Evolutionary conservation across 441 rosid species (phyloP), one percentile per base, ranked within the genome.

Genomic region (Dalechampia spathulata): DNA sequence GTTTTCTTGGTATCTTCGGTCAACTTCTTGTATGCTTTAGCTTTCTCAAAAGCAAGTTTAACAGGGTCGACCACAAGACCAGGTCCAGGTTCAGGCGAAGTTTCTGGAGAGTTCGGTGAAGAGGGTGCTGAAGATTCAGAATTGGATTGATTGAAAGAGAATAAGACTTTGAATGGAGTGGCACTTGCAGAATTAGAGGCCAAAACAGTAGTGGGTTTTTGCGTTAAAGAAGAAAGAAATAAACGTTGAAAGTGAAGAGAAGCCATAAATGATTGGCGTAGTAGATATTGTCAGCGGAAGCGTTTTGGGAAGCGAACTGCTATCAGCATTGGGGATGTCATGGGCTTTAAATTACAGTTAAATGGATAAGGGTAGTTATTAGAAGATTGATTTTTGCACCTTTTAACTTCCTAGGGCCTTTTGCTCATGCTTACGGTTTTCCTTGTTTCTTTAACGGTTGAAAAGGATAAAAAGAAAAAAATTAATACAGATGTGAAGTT

Each of bases 31-130:
- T 81, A 85, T 2, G 82, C 77, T 73, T 70, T 72, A 4, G 85
- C 89, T 67, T 72, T 86, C 70, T 81, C 81, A 44, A 80, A 75
- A 1, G 95, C 85, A 13, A 84, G 81, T 64, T 79, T 84, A 2
- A 79, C 80, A 9, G 82, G 82, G 68, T 82, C 94, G n/a, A n/a
- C n/a, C 1, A 65, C 69, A 4, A 75, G 61, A 7, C 19, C 64
- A 40, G 64, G 55, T 26, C 50, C 64, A 28, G 63, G 55, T 52
- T 66, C 79, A 13, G 69, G 66, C 5, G 73, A 38, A 8, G 55
- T 17, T 51, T 50, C 64, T 12, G 59, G 53, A 6, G 73, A 57
- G 50, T 66, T 49, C 5, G 69, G 50, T 11, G 84, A 50, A 32
- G 20, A 32, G 52, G 71, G 63, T 11, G 42, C 56, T n/a, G 78